Evolutionary conservation across 2,329 filamentous ascomycete species (phyloP), one percentile per base, ranked within the genome.

Genomic region (Mycocentrospora acerina): DNA sequence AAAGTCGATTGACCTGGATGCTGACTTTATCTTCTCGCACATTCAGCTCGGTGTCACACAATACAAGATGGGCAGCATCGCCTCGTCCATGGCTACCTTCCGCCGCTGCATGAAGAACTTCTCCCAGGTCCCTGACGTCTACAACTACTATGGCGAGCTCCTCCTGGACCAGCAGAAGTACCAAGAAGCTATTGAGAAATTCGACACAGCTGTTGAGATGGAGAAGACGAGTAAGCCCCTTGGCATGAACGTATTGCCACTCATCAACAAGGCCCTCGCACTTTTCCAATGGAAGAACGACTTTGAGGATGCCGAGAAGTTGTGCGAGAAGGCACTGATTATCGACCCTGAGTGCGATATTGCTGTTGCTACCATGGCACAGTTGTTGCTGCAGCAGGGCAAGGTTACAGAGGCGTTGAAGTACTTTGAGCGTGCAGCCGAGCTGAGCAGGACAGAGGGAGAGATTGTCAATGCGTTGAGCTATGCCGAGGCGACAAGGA

Each of bases 341-440:
- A 94, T 98, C 67, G 93, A 98, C 62, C 93, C 93, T 17, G 93
- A 98, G 69, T 98, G 93, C 66, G 93, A 98, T 62, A 98, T 98
- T 62, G 93, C 93, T 28, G 93, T 98, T 28, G 93, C 93, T 36
- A 98, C 93, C 37, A 96, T 98, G 89, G 93, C 93, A 9, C 93
- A 98, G 71, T 82, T 98, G 28, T 83, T 98, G 35, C 81, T 98
- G 24, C 93, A 98, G 70, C 93, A 97, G 76, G 93, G 93, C 69
- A 96, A 96, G 75, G 91, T 98, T 42, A 87, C 86, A 24, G 88
- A 96, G 48, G 93, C 93, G 1, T 82, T 98, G 52, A 89, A 86
- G 71, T 97, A 97, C 76, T 98, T 98, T 66, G 90, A 97, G 77
- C 86, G 89, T 45, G 93, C 93, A 2, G 93, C 91, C 18, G 90